phyloP scores from a whole-genome alignment of 2,329 filamentous ascomycete species.

The Monilinia fructigena region DNA sequence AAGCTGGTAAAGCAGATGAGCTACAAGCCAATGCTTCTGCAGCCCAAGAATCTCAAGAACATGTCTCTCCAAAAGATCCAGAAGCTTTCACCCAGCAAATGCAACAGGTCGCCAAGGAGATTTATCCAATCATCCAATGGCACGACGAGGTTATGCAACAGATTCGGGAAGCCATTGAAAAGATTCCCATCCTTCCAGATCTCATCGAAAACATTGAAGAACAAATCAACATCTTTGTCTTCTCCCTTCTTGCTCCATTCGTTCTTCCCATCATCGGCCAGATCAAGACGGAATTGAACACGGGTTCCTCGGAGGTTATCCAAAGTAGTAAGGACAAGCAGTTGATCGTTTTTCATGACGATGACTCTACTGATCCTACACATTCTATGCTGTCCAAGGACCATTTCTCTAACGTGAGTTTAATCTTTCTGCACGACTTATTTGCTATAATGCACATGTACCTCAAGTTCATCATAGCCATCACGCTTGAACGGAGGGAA shows the following conservation, averaged over 20 bases:
- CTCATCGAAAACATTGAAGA: constrained; percentile 84
- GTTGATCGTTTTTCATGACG: constrained; percentile 80
- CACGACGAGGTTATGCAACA: constrained; percentile 83
- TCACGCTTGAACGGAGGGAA: neutral
- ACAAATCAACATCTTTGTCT: constrained; percentile 84
- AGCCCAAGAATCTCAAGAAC: constrained; percentile 72
- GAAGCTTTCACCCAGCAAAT: constrained; percentile 83
- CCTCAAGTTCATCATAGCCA: too few relatives aligned
- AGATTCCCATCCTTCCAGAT: constrained; percentile 81
- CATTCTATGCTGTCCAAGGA: constrained; percentile 97
- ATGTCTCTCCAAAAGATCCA: constrained; percentile 73
- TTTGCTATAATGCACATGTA: neutral
- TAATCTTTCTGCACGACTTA: neutral
- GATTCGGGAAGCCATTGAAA: constrained; percentile 76
- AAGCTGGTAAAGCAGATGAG: constrained; percentile 74
- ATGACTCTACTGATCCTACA: constrained; percentile 75
- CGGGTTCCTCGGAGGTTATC: constrained; percentile 84
- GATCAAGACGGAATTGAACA: constrained; percentile 82
- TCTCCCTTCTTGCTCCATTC: constrained; percentile 86
- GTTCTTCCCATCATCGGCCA: constrained; percentile 82
- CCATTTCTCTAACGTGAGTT: constrained; percentile 62
- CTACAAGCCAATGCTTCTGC: constrained; percentile 73
- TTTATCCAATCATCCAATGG: constrained; percentile 88
- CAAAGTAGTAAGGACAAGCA: constrained; percentile 81
- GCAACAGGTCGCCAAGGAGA: constrained; percentile 68